Conservation (phyloP, 2,329 filamentous ascomycete genomes). For the Aureobasidium sp. region DNA sequence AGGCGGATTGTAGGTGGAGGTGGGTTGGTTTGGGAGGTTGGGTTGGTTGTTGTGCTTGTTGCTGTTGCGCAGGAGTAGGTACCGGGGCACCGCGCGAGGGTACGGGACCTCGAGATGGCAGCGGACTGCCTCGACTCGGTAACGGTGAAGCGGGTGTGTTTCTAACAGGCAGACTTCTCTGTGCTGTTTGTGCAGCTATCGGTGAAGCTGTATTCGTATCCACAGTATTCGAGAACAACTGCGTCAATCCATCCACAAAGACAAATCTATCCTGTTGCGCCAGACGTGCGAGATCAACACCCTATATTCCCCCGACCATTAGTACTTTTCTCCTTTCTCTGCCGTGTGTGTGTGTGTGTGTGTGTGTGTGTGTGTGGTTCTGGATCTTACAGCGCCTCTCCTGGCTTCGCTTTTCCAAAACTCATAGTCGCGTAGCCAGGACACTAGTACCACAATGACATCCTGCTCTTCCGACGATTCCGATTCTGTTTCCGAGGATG, state of each 20-base stretch:
- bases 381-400: constrained; percentile 48
- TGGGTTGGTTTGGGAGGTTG: background rate
- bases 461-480: constrained; percentile 20
- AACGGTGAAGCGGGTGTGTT: background rate
- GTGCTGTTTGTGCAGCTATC: background rate
- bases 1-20: constrained; percentile 7
- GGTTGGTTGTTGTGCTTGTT: background rate
- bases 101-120: constrained; percentile 11
- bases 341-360: background rate
- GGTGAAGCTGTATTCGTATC: constrained; percentile 14
- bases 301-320: constrained; percentile 33
- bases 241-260: constrained; percentile 67
- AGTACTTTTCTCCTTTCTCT: background rate
- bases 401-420: constrained; percentile 70
- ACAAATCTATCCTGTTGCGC: constrained; percentile 51
- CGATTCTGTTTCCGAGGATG: constrained; percentile 1
- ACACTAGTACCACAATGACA: constrained; percentile 59
- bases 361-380: background rate
- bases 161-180: background rate
- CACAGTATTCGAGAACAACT: constrained; percentile 38
- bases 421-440: constrained; percentile 66
- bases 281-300: constrained; percentile 59
- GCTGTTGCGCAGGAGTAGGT: background rate
- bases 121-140: background rate
- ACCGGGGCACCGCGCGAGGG: background rate